A percentile compares a stretch with the other conserved stretches of the same genome.
phyloP scores from a whole-genome alignment of 371 early-diverging fungal species.

The Funneliformis caledonium region DNA sequence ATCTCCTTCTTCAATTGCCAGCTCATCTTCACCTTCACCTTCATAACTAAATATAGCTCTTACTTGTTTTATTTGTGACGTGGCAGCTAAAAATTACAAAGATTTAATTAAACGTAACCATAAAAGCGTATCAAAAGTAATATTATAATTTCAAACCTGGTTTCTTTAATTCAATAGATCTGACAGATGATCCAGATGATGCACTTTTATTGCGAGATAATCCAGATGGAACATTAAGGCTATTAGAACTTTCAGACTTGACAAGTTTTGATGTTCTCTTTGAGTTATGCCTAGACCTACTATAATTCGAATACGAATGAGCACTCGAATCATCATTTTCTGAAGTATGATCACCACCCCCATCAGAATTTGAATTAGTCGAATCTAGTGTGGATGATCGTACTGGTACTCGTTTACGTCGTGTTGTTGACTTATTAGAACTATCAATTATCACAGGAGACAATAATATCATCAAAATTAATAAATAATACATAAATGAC shows the following conservation, averaged over 20 bases:
- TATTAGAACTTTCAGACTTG: slow-evolving; percentile 9
- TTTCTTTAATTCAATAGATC: background rate
- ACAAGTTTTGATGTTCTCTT: slow-evolving; percentile 11
- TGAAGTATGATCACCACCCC: background rate
- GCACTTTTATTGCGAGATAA: background rate
- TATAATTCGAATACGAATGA: background rate
- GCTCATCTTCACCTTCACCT: slow-evolving; percentile 69
- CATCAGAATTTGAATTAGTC: slow-evolving; percentile 19
- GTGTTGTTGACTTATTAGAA: background rate
- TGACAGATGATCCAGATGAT: background rate
- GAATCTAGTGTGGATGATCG: slow-evolving; percentile 1
- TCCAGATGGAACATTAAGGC: slow-evolving; percentile 14
- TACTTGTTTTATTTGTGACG: slow-evolving; percentile 49
- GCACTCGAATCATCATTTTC: slow-evolving; percentile 13
- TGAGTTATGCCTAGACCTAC: background rate
- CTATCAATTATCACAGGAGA: background rate
- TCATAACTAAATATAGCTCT: slow-evolving; percentile 71
- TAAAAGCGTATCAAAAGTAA: background rate
- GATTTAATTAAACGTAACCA: background rate
- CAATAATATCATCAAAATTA: background rate
- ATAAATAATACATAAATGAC: background rate
- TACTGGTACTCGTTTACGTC: background rate
- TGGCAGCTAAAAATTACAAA: slow-evolving; percentile 26
- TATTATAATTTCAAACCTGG: background rate
- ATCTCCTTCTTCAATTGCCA: slow-evolving; percentile 71